Evolutionary conservation across 1,139 yeast genomes (phyloP).

Genomic region (Wickerhamiella pararugosa): DNA sequence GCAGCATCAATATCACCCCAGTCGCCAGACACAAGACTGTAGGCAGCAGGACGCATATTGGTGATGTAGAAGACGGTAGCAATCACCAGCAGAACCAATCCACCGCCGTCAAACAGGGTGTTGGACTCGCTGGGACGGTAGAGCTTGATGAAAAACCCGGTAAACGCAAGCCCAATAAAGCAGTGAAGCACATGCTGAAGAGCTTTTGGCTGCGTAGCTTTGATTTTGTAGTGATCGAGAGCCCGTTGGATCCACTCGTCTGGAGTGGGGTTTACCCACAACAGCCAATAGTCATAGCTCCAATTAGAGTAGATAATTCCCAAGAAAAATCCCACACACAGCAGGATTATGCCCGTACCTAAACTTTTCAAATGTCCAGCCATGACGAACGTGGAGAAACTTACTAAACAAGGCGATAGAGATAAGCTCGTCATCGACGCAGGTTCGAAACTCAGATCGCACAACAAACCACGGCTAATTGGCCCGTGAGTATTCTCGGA

Average conservation of each 20-base stretch:
- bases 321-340: slow-evolving; percentile 41
- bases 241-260: slow-evolving; percentile 44
- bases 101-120: slow-evolving; percentile 78
- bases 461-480: too few relatives aligned
- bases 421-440: too few relatives aligned
- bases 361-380: slow-evolving; percentile 13
- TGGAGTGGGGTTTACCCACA: slow-evolving; percentile 45
- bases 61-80: slow-evolving; percentile 70
- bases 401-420: too few relatives aligned
- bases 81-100: slow-evolving; percentile 54
- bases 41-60: slow-evolving; percentile 69
- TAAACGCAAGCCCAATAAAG: slow-evolving; percentile 45
- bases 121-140: slow-evolving; percentile 76
- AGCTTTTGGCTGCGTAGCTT: slow-evolving; percentile 50
- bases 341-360: slow-evolving; percentile 24
- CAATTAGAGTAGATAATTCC: slow-evolving; percentile 68
- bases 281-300: slow-evolving; percentile 68
- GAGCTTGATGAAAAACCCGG: slow-evolving; percentile 63
- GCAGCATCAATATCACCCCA: slow-evolving; percentile 90
- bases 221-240: slow-evolving; percentile 52
- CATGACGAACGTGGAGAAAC: not conserved
- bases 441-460: too few relatives aligned
- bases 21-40: slow-evolving; percentile 49
- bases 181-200: slow-evolving; percentile 48
- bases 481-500: too few relatives aligned